Evolutionary conservation across 2,329 filamentous ascomycete genomes (phyloP).

Genomic region (Incumbomyces lentus): DNA sequence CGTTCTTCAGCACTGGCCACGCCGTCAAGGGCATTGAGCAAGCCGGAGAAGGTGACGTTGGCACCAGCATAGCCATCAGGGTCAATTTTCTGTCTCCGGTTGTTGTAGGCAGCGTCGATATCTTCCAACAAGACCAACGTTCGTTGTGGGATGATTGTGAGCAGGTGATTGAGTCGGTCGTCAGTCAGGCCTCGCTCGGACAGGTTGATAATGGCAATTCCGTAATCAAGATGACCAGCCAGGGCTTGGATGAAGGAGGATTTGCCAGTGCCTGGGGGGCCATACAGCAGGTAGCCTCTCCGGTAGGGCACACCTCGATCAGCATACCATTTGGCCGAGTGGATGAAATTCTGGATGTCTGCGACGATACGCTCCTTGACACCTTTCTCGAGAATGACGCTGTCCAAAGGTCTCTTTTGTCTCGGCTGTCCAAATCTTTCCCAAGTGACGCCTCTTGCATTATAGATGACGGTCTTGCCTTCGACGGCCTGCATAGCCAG

Average conservation of each 20-base stretch:
- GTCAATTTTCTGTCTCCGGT: constrained; percentile 60
- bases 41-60: constrained; percentile 85
- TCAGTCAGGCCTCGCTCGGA: constrained; percentile 85
- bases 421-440: constrained; percentile 71
- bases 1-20: constrained; percentile 92
- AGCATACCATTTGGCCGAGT: constrained; percentile 74
- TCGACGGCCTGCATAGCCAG: constrained; percentile 71
- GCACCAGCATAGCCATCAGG: constrained; percentile 75
- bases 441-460: constrained; percentile 77
- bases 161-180: constrained; percentile 72
- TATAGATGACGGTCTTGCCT: constrained; percentile 88
- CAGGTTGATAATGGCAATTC: constrained; percentile 84
- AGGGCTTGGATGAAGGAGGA: constrained; percentile 94
- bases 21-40: constrained; percentile 78
- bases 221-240: constrained; percentile 84
- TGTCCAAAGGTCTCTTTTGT: constrained; percentile 75
- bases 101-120: constrained; percentile 81
- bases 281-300: constrained; percentile 77
- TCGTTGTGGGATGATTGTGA: constrained; percentile 73
- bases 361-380: constrained; percentile 70
- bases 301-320: constrained; percentile 92
- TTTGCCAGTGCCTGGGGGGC: constrained; percentile 83
- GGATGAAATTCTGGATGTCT: constrained; percentile 74
- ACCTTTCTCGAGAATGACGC: constrained; percentile 74
- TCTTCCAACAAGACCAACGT: constrained; percentile 81